Evolutionary conservation across 176 grass and related monocot species (phyloP), one percentile per base, ranked within the genome.

Genomic region (Ensete glaucum): DNA sequence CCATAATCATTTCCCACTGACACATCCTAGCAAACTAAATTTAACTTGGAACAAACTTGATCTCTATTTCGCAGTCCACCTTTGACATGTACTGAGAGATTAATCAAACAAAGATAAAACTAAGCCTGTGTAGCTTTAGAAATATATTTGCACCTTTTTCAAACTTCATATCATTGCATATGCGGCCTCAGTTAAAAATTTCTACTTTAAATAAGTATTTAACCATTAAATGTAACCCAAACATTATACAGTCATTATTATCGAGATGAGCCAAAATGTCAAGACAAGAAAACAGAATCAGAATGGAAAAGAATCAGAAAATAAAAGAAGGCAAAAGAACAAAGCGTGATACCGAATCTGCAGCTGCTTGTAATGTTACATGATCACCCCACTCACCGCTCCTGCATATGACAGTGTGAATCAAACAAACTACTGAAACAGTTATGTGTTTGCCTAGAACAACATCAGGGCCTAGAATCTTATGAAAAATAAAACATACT

Each of bases 331-430:
- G 76, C 49, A 53, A 63, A 56, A 50, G 73, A 14, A 76, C 77
- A 48, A 22, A 66, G 85, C 78, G 63, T 74, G 68, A 81, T 79
- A 99, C 95, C 75, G 82, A 85, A 82, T 99, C 95, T 83, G 95
- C 83, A 81, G 95, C 90, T 71, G 94, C 94, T 77, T 98, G 94
- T 80, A 98, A 80, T 60, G 94, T 98, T 50, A 98, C 94, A 82
- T 98, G 94, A 54, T 98, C 94, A 78, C 94, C 94, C 94, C 94
- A 98, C 88, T 98, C 88, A 34, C 94, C 90, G 0, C 54, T 87
- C 75, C 94, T 98, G 77, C 80, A 76, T 72, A 60, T 72, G 67
- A 82, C 11, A 9, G 16, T 53, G 77, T 76, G 68, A 57, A 19
- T 75, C 52, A 79, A 26, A 82, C 72, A 85, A 11, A 2, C 63